Evolutionary conservation across 129 eudicot genomes (phyloP), one percentile per base, ranked within the genome.

Genomic region (Rutidosis leptorrhynchoides): DNA sequence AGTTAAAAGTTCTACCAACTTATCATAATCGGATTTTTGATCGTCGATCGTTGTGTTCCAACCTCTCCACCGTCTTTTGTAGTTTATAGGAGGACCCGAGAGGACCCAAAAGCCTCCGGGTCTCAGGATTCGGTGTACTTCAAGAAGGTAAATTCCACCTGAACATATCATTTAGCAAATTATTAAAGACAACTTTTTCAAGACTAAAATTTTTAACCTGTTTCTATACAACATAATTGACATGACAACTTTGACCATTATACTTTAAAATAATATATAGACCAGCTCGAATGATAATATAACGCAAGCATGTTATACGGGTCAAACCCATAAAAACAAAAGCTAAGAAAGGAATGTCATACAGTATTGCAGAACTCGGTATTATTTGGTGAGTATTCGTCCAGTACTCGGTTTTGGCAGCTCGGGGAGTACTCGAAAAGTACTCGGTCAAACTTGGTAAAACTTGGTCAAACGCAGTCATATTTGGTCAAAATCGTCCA

Each of bases 21-120:
- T 93, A 22, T 93, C 96, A 16, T 83, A 88, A 73, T 93, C 87
- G 0, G 95, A 67, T 81, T 75, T 85, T 70, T 93, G 96, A 49
- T 78, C 96, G 11, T 88, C 95, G 5, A 82, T 77, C 1, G 98
- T 88, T 2, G 96, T 88, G 79, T 93, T 93, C 98, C 98, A 93
- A 26, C 98, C 98, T 82, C 78, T 77, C 98, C 98, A 93, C 1
- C 86, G 87, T 60, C 74, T 79, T 68, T 86, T 82, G 53, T 80
- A 93, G 80, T 93, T 88, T 43, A 93, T 91, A 2, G 98, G 98
- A 0, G 98, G 98, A 8, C 98, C 98, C 2, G 98, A 93, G 21
- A 93, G 98, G 19, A 86, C 90, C 96, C 96, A 93, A 72, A 93
- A 93, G 67, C 98, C 98, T 32, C 98, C 98, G 2, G 98, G 98